Evolutionary conservation across 768 basidiomycete genomes (phyloP), one percentile per base, ranked within the genome.

Genomic region (Pleurotus platypus): DNA sequence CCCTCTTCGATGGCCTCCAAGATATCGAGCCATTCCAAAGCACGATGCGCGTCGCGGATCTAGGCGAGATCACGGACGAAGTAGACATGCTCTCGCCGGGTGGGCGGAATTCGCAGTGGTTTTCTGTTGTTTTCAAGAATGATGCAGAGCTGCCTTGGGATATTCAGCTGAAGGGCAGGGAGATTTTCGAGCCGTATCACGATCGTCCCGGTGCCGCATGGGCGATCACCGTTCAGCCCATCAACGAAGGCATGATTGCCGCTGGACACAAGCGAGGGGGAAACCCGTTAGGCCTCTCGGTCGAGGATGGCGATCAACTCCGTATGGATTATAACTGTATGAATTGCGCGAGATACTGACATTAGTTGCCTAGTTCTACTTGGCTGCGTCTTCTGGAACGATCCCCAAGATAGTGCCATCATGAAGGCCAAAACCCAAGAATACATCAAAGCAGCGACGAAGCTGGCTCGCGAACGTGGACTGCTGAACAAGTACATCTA

Each of bases 271-370:
- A 42, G 16, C 37, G 46, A 18, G 61, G 56, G 15, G 58, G 58
- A 13, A 60, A 49, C 35, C 56, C 56, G 0, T 45, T 43, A 12
- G 58, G 58, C 6, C 38, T 60, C 38, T 22, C 43, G 8, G 42
- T 46, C 2, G 49, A 51, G 15, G 61, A 57, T 46, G 56, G 58
- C 3, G 58, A 59, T 46, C 56, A 54, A 20, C 47, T 57, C 45
- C 46, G 61, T 60, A 49, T 26, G 61, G 16, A 18, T 15, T 48
- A 46, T 1, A 46, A 6, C 4, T 35, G 9, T 8, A 35, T 39
- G 30, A 35, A 35, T 11, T 11, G 1, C 3, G 30, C 9, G 30
- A 35, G 2, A 4, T 26, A 27, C 24, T 48, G 24, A n/a, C 18
- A 22, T 16, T 37, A 1, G 18, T 37, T 38, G 22, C 2, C 3